Evolutionary conservation across 164 flowering plant genomes (phyloP).

Genomic region (Vitis rupestris): DNA sequence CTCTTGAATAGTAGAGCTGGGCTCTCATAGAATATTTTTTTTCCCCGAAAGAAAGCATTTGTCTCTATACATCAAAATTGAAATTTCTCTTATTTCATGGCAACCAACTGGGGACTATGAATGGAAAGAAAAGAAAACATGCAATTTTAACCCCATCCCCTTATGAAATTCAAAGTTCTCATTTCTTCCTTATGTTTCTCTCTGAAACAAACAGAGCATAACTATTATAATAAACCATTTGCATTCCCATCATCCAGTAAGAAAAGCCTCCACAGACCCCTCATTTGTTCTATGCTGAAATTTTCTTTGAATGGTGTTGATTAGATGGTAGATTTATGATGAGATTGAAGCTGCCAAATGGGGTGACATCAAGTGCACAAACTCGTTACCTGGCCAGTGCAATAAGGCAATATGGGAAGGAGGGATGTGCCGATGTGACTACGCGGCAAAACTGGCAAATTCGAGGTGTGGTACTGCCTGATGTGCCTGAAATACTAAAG

Average conservation of each 20-base stretch:
- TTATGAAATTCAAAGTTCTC: neutral
- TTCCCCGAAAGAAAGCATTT: too few relatives aligned
- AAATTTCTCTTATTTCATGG: too few relatives aligned
- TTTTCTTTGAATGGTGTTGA: conserved; percentile 4
- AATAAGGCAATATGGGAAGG: conserved; percentile 70
- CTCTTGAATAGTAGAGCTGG: too few relatives aligned
- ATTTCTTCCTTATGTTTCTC: neutral
- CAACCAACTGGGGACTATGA: too few relatives aligned
- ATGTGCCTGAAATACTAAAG: conserved; percentile 82
- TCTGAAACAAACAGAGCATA: neutral
- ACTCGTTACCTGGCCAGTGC: conserved; percentile 82
- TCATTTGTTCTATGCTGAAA: neutral
- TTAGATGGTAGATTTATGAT: conserved; percentile 94
- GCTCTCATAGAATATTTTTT: too few relatives aligned
- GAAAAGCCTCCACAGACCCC: neutral
- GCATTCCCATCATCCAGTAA: neutral
- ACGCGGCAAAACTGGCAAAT: conserved; percentile 98
- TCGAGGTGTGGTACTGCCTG: conserved; percentile 78
- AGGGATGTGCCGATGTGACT: conserved; percentile 93
- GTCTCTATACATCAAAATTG: too few relatives aligned
- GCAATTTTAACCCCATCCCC: neutral
- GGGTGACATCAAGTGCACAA: conserved; percentile 85
- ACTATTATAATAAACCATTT: neutral
- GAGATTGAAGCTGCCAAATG: conserved; percentile 98
- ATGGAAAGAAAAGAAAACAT: neutral